Evolutionary conservation across 768 basidiomycete species (phyloP), one percentile per base, ranked within the genome.

Genomic region (Infundibulicybe gibba): DNA sequence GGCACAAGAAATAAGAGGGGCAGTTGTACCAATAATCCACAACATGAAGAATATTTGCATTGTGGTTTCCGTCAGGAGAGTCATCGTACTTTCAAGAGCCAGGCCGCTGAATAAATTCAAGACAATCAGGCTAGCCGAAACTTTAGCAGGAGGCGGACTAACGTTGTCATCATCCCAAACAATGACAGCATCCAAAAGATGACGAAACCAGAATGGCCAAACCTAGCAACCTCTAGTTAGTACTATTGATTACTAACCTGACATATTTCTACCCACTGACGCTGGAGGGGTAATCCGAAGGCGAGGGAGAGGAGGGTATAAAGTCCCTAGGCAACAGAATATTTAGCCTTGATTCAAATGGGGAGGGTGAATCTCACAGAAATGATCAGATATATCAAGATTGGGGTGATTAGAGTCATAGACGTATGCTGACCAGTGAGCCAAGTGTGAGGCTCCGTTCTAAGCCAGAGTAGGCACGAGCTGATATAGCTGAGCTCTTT

Each of bases 181-280:
- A 68, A 80, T 41, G 69, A 68, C 56, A 80, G 61, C 75, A 79
- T 76, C 80, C 77, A 80, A 51, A 72, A 79, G 31, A 79, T 63
- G 32, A 79, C 54, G 49, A 80, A 76, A 1, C 79, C 77, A 0
- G 59, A 55, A 40, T 50, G 56, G 32, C 70, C 70, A 45, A 69
- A 77, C 39, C 69, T 61, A 32, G 25, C 8, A 3, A 8, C 25
- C 25, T 3, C 25, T 25, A 25, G 3, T 25, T 44, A 33, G 14
- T 3, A 45, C 32, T 14, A n/a, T 44, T 12, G 47, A 41, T 30
- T 9, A 31, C 9, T 40, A 2, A 9, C 15, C 17, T 20, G 13
- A 19, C 20, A 34, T 38, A 41, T 34, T 20, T 13, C 16, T 13
- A 58, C 69, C n/a, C 38, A 75, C 68, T 56, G 62, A 41, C 74